Base-by-base conservation (phyloP, 441 rosid genomes). In the Arabidopsis lyrata region DNA sequence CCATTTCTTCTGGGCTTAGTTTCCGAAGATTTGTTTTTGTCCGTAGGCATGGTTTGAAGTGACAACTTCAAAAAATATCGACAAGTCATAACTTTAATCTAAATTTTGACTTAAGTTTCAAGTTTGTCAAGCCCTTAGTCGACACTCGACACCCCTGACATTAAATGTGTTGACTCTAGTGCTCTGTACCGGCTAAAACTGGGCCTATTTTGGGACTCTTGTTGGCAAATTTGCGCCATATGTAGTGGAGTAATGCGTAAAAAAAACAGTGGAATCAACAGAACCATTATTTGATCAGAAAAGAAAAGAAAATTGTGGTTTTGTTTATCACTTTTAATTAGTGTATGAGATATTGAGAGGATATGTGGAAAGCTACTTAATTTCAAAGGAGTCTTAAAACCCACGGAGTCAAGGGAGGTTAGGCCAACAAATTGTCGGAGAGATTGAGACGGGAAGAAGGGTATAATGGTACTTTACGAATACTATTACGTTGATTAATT, bases 401-500 rank as follows among this genome's bases (percentile, higher is more conserved):
- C 39, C n/a, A 15, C 53, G 41, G 72, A 41, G 61, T 67, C 62
- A 53, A 8, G 16, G 7, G 3, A 41, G 42, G 63, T 48, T 67
- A 67, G 72, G 60, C 56, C 42, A 67, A 52, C 78, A 32, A 52
- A 36, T 18, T 58, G 78, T 8, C 55, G 32, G 5, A 20, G 47
- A 4, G 38, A 55, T 12, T 59, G 68, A 75, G 12, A 47, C 2
- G 10, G 38, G 29, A 39, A 9, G 6, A 44, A 54, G 78, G 85
- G 79, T 36, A 73, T 48, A 49, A 22, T 47, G 8, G 85, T 66
- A 61, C 65, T 56, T 81, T 56, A 4, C 0, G 0, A 5, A 8
- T 52, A 41, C 75, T 34, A 65, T 55, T 70, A 47, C 72, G 68
- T 65, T 62, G 61, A 52, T 68, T 76, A 68, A 72, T 80, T n/a